Evolutionary conservation across 106 monocot genomes (phyloP), one percentile per base, ranked within the genome.

Genomic region (Posidonia australis): DNA sequence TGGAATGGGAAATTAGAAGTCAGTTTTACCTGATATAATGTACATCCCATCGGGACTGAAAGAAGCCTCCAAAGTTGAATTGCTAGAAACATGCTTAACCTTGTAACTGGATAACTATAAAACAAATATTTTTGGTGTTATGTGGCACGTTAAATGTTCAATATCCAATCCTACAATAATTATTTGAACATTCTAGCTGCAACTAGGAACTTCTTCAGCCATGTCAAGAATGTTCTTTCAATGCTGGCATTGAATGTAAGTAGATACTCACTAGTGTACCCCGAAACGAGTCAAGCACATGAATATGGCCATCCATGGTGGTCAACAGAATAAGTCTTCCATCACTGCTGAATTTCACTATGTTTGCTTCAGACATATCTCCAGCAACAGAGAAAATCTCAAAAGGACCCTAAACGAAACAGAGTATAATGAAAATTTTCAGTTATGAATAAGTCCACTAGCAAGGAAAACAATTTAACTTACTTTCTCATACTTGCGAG

Each of bases 321-420:
- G 98, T 98, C 74, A 88, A 79, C 42, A 98, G 90, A 68, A 98
- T 81, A 43, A 82, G 84, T 62, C 77, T 77, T 0, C 98, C 91
- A 65, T 91, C 98, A 75, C 67, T 87, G 77, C 98, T 98, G 51
- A 98, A 98, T 63, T 98, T 98, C 43, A 91, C 73, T 52, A 81
- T 84, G 79, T 98, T 87, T 67, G 98, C 79, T 68, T 98, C 98
- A 28, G 91, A 87, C 53, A 69, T 70, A 54, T 85, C 81, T 27
- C 78, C 82, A 12, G 84, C 91, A 59, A 83, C 81, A 61, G 86
- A 75, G 76, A 79, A 88, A 29, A 85, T 81, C 26, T 91, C 98
- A 76, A 98, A 98, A 26, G 98, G 98, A 46, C 98, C 98, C 98
- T 98, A 46, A 45, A n/a, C 18, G 45, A 63, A 6, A 19, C 36